These are phyloP conservation scores for Excoecaria agallocha DNA, from an alignment of 345 rosid genomes.

Conservation along the genomic window DNA sequence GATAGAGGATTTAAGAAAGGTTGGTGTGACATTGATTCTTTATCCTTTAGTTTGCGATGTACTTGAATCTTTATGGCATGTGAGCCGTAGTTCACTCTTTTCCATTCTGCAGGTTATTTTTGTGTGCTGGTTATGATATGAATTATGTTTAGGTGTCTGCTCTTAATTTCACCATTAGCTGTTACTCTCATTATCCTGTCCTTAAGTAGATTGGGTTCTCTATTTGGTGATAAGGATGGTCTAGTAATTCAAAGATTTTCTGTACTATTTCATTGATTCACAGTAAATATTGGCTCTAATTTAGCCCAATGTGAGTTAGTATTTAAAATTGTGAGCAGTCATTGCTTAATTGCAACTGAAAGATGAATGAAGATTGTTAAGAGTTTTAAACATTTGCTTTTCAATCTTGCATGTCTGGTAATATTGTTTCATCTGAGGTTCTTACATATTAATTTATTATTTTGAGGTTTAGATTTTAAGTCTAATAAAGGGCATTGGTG, in stretches of 20 bases:
- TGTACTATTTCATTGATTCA: background rate
- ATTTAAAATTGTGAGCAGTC: background rate
- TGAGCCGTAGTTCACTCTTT: background rate
- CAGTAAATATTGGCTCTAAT: background rate
- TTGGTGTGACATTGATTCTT: conserved; percentile 28
- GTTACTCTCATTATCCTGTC: background rate
- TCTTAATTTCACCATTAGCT: background rate
- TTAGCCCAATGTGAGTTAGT: background rate
- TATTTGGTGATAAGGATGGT: background rate
- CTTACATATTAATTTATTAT: background rate
- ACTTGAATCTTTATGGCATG: background rate
- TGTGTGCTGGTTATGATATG: background rate
- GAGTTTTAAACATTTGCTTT: conserved; percentile 4
- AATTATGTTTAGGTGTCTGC: background rate
- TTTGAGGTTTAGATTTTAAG: background rate
- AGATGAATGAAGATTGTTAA: background rate
- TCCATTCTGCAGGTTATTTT: background rate
- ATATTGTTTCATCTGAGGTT: background rate
- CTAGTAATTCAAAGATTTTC: background rate
- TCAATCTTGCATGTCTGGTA: background rate
- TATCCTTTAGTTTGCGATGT: background rate
- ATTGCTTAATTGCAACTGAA: background rate
- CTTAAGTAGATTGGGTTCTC: background rate
- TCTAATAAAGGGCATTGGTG: background rate
- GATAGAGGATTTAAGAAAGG: conserved; percentile 88